Evolutionary conservation across 805 yeast genomes (phyloP), one percentile per base, ranked within the genome.

Genomic region (Yamadazyma akitaensis): DNA sequence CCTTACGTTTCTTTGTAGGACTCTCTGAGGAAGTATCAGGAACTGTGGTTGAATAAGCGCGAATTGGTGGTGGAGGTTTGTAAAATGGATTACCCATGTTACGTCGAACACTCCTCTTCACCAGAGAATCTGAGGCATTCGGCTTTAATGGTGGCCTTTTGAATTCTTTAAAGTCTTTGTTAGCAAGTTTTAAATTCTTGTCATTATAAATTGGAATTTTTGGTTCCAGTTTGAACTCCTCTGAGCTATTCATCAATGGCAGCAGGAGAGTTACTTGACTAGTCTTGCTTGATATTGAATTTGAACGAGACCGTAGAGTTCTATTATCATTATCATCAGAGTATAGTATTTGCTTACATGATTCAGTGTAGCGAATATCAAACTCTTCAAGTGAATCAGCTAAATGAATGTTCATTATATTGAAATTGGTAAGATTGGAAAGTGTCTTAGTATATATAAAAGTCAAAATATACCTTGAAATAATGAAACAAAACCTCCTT

Each of bases 341-440:
- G 26, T 21, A 39, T 6, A 24, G 38, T 17, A 30, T 17, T 44
- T 58, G 59, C 36, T 56, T 54, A 44, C 53, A 60, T 19, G 57
- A 49, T 43, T 61, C 63, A 30, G 55, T 50, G 42, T 57, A 57
- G 5, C 51, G 50, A 19, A 52, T 26, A 43, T 61, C 64, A 49
- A 61, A 61, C 33, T 61, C 64, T 39, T 60, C 62, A 40, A 61
- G 47, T 4, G 60, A 54, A 42, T 59, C 64, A 45, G 56, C 61
- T 33, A 54, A 45, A 34, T 54, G 54, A 44, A 51, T 46, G 18
- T 49, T 48, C 57, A 53, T 53, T 3, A 21, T 25, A 7, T 14
- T 33, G 30, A 37, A 37, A n/a, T 24, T 38, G 12, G 25, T 14
- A 13, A 13, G 19, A 11, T 19, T 14, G 37, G 24, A 17, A 19